phyloP scores from a whole-genome alignment of 2,329 filamentous ascomycete genomes.

The Clonostachys rosea region DNA sequence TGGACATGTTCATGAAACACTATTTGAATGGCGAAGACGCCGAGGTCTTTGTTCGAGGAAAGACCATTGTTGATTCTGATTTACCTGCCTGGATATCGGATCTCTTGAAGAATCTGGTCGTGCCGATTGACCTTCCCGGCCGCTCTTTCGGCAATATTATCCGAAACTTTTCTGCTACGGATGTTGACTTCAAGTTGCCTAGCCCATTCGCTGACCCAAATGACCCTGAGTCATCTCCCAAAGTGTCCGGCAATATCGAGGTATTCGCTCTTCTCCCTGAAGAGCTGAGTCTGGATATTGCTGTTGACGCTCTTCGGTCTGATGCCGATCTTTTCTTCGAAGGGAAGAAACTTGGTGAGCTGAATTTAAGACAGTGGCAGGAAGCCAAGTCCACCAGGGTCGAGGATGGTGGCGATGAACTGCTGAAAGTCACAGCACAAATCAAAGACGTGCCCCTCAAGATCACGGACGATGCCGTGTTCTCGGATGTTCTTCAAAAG shows the following conservation, averaged over 20 bases:
- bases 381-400: constrained; percentile 73
- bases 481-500: constrained; percentile 75
- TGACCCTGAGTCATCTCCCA: constrained; percentile 68
- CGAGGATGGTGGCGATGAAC: constrained; percentile 45
- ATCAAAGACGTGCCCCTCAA: constrained; percentile 77
- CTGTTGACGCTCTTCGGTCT: constrained; percentile 72
- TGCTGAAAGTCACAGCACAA: constrained; percentile 69
- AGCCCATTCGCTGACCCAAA: constrained; percentile 73
- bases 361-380: constrained; percentile 81
- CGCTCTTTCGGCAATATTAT: constrained; percentile 78
- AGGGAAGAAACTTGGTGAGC: constrained; percentile 70
- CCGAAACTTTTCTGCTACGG: constrained; percentile 78
- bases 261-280: constrained; percentile 76
- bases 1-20: constrained; percentile 74
- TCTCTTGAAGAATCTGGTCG: constrained; percentile 73
- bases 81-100: constrained; percentile 81
- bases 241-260: constrained; percentile 77
- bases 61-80: constrained; percentile 56
- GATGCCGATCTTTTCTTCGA: constrained; percentile 78
- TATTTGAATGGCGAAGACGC: constrained; percentile 80
- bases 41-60: constrained; percentile 79
- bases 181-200: constrained; percentile 84
- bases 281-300: constrained; percentile 81
- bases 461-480: constrained; percentile 74
- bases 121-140: constrained; percentile 82